Base-by-base conservation (phyloP, 768 basidiomycete species). In the Pholiota conissans region DNA sequence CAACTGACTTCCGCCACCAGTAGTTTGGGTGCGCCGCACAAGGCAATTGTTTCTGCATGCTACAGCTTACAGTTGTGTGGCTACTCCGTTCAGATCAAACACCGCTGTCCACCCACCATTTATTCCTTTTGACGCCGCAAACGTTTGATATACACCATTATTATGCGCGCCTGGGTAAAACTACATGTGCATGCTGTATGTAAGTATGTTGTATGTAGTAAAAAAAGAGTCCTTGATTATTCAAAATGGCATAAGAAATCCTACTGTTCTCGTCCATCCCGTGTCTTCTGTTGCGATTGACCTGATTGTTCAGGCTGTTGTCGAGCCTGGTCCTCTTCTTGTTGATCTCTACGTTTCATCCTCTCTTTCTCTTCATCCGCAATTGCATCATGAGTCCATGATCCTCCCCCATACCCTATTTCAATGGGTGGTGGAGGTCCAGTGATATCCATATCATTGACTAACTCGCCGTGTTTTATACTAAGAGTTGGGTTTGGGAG, bases 341-440 rank as follows among this genome's bases (percentile, higher is more conserved):
- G n/a, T 29, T 28, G 46, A 34, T 68, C 65, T 5, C 32, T 28
- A n/a, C 67, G 63, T 58, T 45, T 55, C 28, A 71, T n/a, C 29
- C 65, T 63, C 18, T 61, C 66, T 58, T 76, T 75, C 62, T 74
- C 75, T 49, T 75, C 70, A 3, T 56, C 55, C 2, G 67, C 62
- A 40, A 75, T 73, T 4, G 71, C 69, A 4, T 65, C 60, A 55
- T 71, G 70, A 22, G 72, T 72, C 76, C 72, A 74, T n/a, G 64
- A 59, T 22, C 74, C 74, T 20, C 73, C 74, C 4, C 74, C 74
- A 55, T 75, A 75, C 14, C 68, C 72, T 8, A 59, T 63, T 49
- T 74, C 74, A 9, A 69, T 61, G 2, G 65, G 63, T 8, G 61
- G 56, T 22, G 64, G 50, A 52, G 46, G 29, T 61, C 61, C 24